These are phyloP conservation scores for Debaryomyces coudertii DNA, from an alignment of 1,139 yeast species.

Conservation along the genomic window DNA sequence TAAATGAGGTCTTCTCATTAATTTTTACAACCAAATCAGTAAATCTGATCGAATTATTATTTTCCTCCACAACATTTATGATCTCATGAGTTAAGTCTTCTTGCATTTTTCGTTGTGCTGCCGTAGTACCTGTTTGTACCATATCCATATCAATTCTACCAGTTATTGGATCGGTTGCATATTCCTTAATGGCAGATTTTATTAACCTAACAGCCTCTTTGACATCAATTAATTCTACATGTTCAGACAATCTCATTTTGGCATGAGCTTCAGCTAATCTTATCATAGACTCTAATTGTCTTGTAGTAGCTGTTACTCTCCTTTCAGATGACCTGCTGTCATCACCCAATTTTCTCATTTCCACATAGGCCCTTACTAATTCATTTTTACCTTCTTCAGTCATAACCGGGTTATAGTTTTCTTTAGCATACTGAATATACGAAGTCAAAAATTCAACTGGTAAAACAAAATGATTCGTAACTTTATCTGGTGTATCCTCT, in stretches of 20 bases:
- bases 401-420: conserved; percentile 74
- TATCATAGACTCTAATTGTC: conserved; percentile 95
- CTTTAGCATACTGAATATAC: conserved; percentile 91
- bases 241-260: conserved; percentile 78
- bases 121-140: conserved; percentile 93
- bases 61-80: conserved; percentile 47
- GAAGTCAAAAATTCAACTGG: conserved; percentile 87
- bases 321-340: conserved; percentile 84
- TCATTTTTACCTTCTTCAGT: conserved; percentile 82
- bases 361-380: conserved; percentile 87
- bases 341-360: conserved; percentile 92
- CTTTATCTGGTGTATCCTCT: conserved; percentile 83
- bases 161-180: conserved; percentile 96
- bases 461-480: conserved; percentile 62
- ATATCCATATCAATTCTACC: conserved; percentile 98
- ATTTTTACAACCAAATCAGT: conserved; percentile 63
- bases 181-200: conserved; percentile 92
- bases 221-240: conserved; percentile 82
- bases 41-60: conserved; percentile 53
- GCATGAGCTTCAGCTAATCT: conserved; percentile 97
- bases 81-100: conserved; percentile 73
- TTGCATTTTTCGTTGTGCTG: conserved; percentile 79
- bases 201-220: conserved; percentile 91
- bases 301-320: conserved; percentile 95
- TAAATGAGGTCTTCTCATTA: conserved; percentile 69